These are phyloP conservation scores for Lolium perenne DNA, from an alignment of 176 grass and related monocot genomes.

Conservation along the genomic window DNA sequence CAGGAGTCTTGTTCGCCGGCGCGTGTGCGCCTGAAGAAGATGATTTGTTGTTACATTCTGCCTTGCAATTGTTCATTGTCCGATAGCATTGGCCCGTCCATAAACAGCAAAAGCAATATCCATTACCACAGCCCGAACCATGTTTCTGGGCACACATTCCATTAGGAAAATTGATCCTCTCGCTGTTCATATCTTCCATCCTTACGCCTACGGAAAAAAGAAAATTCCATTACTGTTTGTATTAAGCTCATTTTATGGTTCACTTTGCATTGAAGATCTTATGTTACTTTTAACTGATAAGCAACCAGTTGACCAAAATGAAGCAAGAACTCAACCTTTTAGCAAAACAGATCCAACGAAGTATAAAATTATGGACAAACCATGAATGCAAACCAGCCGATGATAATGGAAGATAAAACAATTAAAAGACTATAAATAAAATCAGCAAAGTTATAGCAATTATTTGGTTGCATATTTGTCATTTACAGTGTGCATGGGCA, in stretches of 20 bases:
- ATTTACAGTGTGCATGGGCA: neutral
- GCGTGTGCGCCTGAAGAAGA: neutral
- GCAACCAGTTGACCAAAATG: neutral
- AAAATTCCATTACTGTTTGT: neutral
- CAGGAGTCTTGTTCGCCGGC: neutral
- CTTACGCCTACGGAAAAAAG: neutral
- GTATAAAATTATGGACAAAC: neutral
- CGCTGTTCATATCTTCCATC: neutral
- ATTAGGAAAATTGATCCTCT: neutral
- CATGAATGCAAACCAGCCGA: neutral
- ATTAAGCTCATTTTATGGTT: neutral
- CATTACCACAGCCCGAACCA: neutral
- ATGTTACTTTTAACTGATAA: neutral
- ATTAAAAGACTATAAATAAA: too few relatives aligned
- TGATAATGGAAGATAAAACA: too few relatives aligned
- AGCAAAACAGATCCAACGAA: neutral
- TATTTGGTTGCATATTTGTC: neutral
- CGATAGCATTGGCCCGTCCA: neutral
- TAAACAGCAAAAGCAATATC: neutral
- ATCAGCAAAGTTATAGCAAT: neutral
- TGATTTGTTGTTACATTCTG: neutral
- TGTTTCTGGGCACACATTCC: neutral
- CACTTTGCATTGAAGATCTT: neutral
- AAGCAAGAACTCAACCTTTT: neutral
- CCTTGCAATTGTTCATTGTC: neutral